phyloP scores from a whole-genome alignment of 2,329 filamentous ascomycete genomes.

The Penicillium sp. region DNA sequence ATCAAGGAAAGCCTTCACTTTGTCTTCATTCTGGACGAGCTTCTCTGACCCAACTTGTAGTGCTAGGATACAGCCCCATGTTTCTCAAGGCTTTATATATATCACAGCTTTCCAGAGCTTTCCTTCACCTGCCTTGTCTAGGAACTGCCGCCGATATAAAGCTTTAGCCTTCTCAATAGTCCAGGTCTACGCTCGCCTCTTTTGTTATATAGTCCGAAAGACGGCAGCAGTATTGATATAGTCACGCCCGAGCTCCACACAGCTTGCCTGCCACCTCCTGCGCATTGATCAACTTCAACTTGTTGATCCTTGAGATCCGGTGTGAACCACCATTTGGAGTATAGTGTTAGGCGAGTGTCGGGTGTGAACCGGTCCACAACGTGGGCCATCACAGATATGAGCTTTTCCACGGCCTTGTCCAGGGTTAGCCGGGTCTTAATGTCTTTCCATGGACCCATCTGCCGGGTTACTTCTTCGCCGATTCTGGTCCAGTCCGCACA shows the following conservation, averaged over 20 bases:
- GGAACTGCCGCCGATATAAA: conserved; percentile 27
- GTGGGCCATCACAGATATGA: background rate
- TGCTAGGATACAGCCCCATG: conserved; percentile 16
- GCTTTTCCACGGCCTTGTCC: background rate
- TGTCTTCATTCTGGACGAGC: conserved; percentile 4
- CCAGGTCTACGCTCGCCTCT: conserved; percentile 25
- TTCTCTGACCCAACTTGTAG: background rate
- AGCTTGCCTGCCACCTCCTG: no score
- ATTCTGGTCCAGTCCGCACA: background rate
- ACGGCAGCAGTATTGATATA: conserved; percentile 3
- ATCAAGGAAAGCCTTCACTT: conserved; percentile 14
- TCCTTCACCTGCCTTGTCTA: conserved; percentile 13
- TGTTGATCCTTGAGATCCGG: conserved; percentile 29
- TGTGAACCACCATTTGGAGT: conserved; percentile 32
- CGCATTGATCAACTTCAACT: no score
- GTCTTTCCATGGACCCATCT: no score
- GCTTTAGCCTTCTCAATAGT: conserved; percentile 24
- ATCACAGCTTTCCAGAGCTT: conserved; percentile 22
- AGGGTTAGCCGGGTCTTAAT: background rate
- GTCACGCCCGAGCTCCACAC: no score
- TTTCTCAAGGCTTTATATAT: conserved; percentile 17
- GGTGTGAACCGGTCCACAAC: background rate
- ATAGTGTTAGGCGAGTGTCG: conserved; percentile 1
- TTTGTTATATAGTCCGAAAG: conserved; percentile 18
- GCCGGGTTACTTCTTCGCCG: background rate